Conservation (phyloP, 2,329 filamentous ascomycete species). For the Trichoderma asperellum region DNA sequence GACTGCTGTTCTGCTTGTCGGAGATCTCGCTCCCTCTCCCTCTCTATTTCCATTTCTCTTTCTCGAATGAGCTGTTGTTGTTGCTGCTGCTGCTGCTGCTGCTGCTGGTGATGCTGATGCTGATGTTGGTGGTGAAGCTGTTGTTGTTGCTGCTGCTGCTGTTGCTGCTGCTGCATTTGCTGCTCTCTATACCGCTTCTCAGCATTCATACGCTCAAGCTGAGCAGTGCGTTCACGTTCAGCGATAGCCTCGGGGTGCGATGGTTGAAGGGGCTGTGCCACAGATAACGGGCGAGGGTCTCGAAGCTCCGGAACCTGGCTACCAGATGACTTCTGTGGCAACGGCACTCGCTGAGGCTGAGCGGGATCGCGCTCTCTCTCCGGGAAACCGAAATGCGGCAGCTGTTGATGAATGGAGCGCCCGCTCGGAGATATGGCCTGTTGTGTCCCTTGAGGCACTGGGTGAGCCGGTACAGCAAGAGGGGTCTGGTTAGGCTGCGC, state of each 20-base stretch:
- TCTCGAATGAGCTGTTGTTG: conserved; percentile 22
- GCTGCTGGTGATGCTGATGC: conserved; percentile 29
- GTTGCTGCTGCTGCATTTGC: conserved; percentile 30
- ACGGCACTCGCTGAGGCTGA: conserved; percentile 44
- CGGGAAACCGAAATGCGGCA: conserved; percentile 49
- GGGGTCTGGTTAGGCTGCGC: conserved; percentile 37
- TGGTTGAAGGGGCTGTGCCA: conserved; percentile 43
- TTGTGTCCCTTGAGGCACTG: conserved; percentile 43
- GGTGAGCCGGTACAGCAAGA: conserved; percentile 43
- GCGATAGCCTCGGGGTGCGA: conserved; percentile 42
- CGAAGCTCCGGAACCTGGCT: conserved; percentile 42
- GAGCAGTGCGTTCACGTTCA: conserved; percentile 35
- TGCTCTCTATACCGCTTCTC: conserved; percentile 39
- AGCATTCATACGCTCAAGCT: conserved; percentile 41
- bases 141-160: conserved; percentile 26
- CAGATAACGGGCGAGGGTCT: conserved; percentile 42
- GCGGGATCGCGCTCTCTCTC: conserved; percentile 48
- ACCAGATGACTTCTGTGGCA: conserved; percentile 46
- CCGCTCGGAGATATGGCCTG: conserved; percentile 53
- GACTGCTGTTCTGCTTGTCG: conserved; percentile 40
- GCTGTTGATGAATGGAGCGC: conserved; percentile 50
- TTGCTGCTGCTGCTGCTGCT: conserved; percentile 25
- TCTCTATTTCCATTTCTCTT: conserved; percentile 30
- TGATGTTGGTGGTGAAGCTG: conserved; percentile 29
- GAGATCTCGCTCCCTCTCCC: conserved; percentile 39